These are phyloP conservation scores for Limnomonas spitsbergensis DNA, from an alignment of 139 green algal genomes.

Conservation along the genomic window DNA sequence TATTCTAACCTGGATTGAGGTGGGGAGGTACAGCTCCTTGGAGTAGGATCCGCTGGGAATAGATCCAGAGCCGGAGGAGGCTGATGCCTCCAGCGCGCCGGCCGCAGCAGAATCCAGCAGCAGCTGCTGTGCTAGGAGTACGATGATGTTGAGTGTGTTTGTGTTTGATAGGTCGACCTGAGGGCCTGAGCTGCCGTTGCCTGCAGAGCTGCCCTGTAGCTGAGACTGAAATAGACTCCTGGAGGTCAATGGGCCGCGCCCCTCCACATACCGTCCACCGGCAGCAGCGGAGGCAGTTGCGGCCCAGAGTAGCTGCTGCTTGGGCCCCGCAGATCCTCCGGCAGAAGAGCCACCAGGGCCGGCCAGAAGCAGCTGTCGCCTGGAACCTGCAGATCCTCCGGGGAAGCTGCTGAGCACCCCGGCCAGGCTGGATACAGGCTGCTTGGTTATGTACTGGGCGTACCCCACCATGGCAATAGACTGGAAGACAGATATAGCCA, in stretches of 20 bases:
- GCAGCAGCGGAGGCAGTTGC: background rate
- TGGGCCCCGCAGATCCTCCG: background rate
- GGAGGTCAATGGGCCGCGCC: background rate
- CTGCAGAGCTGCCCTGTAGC: no score
- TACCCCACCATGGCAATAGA: background rate
- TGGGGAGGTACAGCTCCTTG: no score
- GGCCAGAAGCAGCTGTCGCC: background rate
- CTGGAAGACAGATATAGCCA: background rate
- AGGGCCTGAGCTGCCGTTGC: no score
- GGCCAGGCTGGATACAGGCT: background rate
- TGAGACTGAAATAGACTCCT: no score
- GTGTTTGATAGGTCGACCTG: no score
- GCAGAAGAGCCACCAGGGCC: background rate
- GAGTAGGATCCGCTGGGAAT: no score
- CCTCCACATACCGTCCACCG: background rate
- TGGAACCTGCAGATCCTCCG: background rate
- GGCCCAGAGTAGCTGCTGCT: background rate
- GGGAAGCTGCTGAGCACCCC: background rate
- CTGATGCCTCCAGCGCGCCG: no score
- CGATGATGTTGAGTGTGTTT: no score
- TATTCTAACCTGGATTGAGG: no score
- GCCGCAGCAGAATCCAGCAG: no score
- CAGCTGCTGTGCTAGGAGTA: no score
- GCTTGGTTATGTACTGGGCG: background rate
- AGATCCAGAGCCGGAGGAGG: no score